These are phyloP conservation scores for Saksenaea oblongispora DNA, from an alignment of 371 early-diverging fungal species.

Conservation along the genomic window DNA sequence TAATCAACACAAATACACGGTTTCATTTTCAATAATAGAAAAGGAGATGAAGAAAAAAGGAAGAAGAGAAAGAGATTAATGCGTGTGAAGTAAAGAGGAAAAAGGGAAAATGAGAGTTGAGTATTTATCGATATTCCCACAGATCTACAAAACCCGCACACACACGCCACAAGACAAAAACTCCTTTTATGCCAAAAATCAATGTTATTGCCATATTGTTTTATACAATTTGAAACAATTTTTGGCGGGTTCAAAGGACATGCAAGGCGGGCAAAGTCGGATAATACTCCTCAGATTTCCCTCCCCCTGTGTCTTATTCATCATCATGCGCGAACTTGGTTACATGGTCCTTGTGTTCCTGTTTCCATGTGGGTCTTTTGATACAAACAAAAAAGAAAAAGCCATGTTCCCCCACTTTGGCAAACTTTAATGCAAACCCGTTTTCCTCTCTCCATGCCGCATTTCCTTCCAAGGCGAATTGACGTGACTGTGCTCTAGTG, in stretches of 20 bases:
- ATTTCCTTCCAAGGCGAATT: not conserved
- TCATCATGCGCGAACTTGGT: conserved; percentile 2
- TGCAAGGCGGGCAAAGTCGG: not conserved
- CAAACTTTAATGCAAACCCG: not conserved
- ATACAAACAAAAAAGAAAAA: not conserved
- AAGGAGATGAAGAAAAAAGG: conserved; percentile 1
- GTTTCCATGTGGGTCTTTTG: not conserved
- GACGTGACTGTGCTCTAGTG: not conserved
- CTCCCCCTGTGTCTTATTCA: not conserved
- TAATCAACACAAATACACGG: conserved; percentile 22
- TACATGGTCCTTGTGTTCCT: not conserved
- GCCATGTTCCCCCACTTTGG: not conserved
- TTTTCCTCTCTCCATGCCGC: not conserved
- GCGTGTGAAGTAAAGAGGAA: not conserved
- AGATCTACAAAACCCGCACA: not conserved
- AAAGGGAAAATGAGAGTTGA: not conserved
- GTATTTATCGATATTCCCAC: conserved; percentile 4
- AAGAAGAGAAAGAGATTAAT: not conserved
- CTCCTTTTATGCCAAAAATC: not conserved
- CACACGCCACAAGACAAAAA: not conserved
- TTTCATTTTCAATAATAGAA: conserved; percentile 4
- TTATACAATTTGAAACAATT: not conserved
- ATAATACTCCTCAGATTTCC: not conserved
- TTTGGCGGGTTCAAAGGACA: not conserved
- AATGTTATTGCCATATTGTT: too few species aligned